These are phyloP conservation scores for Kwoniella bestiolae DNA, from an alignment of 768 basidiomycete genomes.

Conservation along the genomic window DNA sequence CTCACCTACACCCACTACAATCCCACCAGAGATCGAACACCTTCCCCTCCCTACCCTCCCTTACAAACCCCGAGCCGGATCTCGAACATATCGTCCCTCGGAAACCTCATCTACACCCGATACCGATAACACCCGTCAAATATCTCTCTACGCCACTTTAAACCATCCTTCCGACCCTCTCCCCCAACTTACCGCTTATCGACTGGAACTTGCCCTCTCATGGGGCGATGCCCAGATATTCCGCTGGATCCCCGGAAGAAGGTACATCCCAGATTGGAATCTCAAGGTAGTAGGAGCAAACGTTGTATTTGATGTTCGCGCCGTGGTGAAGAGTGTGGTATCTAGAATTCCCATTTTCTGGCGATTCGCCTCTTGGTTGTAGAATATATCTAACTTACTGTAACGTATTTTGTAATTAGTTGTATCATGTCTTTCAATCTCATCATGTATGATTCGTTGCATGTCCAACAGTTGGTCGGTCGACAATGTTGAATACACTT, in stretches of 20 bases:
- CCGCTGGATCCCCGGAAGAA: conserved; percentile 20
- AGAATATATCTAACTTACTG: not conserved
- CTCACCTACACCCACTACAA: not conserved
- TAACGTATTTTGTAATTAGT: not conserved
- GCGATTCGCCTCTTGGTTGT: conserved; percentile 22
- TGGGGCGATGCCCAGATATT: conserved; percentile 3
- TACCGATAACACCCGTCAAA: not conserved
- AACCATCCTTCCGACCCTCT: not conserved
- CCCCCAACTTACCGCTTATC: conserved; percentile 17
- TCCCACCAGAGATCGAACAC: not conserved
- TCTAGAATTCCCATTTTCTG: conserved; percentile 13
- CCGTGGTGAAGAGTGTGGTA: conserved; percentile 2
- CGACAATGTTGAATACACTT: too few species aligned
- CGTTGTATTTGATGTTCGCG: conserved; percentile 12
- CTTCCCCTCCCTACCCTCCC: not conserved
- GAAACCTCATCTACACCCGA: not conserved
- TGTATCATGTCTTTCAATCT: not conserved
- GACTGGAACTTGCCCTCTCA: conserved; percentile 9
- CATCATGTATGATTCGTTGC: not conserved
- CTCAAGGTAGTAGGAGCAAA: conserved; percentile 15
- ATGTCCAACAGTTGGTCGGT: too few species aligned
- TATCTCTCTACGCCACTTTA: not conserved
- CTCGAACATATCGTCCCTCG: not conserved
- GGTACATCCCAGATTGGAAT: conserved; percentile 22
- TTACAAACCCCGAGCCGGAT: conserved; percentile 3